Evolutionary conservation across 2,329 filamentous ascomycete genomes (phyloP).

Genomic region (Aspergillus versicolor): DNA sequence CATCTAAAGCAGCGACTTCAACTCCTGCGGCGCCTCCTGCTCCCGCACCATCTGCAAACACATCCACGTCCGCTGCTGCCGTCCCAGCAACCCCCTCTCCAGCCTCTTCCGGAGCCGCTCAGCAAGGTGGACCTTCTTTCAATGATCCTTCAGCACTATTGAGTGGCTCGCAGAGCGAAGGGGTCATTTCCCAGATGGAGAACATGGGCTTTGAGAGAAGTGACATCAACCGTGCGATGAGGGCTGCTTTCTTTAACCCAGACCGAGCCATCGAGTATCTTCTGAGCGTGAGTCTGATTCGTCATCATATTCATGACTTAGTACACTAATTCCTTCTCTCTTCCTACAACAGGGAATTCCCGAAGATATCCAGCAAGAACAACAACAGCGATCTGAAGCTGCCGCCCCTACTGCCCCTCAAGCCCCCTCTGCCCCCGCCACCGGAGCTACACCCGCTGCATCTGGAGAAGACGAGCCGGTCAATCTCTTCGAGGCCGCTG

Average conservation of each 20-base stretch:
- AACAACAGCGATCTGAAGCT: constrained; percentile 54
- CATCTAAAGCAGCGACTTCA: constrained; percentile 36
- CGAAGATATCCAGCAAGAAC: constrained; percentile 73
- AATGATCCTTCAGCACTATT: constrained; percentile 79
- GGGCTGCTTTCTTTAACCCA: constrained; percentile 94
- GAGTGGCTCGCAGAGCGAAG: constrained; percentile 77
- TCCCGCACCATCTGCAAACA: constrained; percentile 53
- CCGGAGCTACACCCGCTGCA: constrained; percentile 35
- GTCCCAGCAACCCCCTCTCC: constrained; percentile 50
- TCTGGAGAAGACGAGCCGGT: constrained; percentile 60
- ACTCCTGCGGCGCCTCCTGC: constrained; percentile 49
- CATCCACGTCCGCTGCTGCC: constrained; percentile 41
- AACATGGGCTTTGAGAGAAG: constrained; percentile 90
- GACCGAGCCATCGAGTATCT: constrained; percentile 97
- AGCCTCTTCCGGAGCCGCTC: constrained; percentile 47
- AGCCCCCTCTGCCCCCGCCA: constrained; percentile 30
- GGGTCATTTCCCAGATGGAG: constrained; percentile 89
- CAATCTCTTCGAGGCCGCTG: constrained; percentile 91
- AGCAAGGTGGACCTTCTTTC: constrained; percentile 45
- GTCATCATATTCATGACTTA: not conserved
- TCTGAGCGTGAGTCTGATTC: constrained; percentile 63
- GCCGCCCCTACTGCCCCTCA: constrained; percentile 47
- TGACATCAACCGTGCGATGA: constrained; percentile 91
- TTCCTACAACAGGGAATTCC: constrained; percentile 72
- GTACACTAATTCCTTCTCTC: constrained; percentile 7